Evolutionary conservation across 2,329 filamentous ascomycete species (phyloP).

Genomic region (Ophidiomyces ophidiicola): DNA sequence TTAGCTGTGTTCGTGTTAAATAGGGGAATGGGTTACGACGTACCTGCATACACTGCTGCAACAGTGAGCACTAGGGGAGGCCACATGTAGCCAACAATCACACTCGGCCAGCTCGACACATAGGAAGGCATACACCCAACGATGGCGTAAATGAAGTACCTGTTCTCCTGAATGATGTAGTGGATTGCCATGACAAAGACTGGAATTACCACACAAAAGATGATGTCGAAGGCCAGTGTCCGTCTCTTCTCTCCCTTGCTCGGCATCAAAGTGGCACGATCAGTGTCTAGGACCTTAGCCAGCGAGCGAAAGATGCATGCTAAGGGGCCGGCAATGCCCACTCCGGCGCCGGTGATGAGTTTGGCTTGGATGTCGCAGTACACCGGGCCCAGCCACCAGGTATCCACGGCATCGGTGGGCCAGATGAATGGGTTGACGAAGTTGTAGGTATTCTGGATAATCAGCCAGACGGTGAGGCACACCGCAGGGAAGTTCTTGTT

Average conservation of each 20-base stretch:
- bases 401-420: constrained; percentile 43
- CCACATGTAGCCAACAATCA: constrained; percentile 46
- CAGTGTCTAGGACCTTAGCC: constrained; percentile 48
- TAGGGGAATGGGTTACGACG: constrained; percentile 2
- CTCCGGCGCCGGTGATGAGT: constrained; percentile 41
- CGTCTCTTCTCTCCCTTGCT: constrained; percentile 38
- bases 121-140: constrained; percentile 46
- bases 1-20: constrained; percentile 10
- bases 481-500: constrained; percentile 50
- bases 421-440: constrained; percentile 54
- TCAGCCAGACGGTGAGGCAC: constrained; percentile 45
- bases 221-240: constrained; percentile 39
- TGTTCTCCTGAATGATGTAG: constrained; percentile 46
- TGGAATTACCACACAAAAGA: constrained; percentile 47
- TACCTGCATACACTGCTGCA: constrained; percentile 47
- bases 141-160: constrained; percentile 48
- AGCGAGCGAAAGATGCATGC: constrained; percentile 50
- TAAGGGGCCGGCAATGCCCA: constrained; percentile 42
- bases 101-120: constrained; percentile 46
- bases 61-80: constrained; percentile 43
- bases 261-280: constrained; percentile 41
- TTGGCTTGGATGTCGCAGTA: constrained; percentile 56
- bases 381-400: constrained; percentile 47
- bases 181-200: constrained; percentile 44
- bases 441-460: constrained; percentile 46